A percentile compares a stretch with the other conserved stretches of the same genome.
Evolutionary conservation across 768 basidiomycete genomes (phyloP).

Genomic region (Tulasnella sp.): DNA sequence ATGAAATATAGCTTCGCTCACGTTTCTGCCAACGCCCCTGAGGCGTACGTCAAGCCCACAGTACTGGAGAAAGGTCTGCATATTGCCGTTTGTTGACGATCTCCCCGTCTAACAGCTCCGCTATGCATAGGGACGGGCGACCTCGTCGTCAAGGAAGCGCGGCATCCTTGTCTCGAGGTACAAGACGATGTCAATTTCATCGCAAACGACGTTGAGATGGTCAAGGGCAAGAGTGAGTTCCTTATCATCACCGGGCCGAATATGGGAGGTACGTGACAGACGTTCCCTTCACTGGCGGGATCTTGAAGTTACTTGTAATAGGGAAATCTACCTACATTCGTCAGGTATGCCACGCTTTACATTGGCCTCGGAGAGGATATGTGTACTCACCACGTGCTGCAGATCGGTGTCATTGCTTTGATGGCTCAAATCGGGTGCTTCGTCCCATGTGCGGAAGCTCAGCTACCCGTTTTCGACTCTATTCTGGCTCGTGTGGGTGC

Average conservation of each 20-base stretch:
- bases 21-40: constrained; percentile 75
- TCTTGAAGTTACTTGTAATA: neutral
- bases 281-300: neutral
- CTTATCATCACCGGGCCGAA: constrained; percentile 97
- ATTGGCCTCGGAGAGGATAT: neutral
- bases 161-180: constrained; percentile 93
- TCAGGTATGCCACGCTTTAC: constrained; percentile 37
- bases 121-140: constrained; percentile 53
- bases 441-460: constrained; percentile 81
- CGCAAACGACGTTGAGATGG: constrained; percentile 90
- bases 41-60: constrained; percentile 77
- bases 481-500: constrained; percentile 93
- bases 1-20: constrained; percentile 64
- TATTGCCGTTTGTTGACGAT: neutral
- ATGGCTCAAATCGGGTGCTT: constrained; percentile 96
- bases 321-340: constrained; percentile 94
- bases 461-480: constrained; percentile 87
- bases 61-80: constrained; percentile 57
- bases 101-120: neutral
- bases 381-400: neutral
- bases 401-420: constrained; percentile 89
- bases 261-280: constrained; percentile 52
- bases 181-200: constrained; percentile 95
- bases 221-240: constrained; percentile 87
- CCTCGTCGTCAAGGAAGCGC: constrained; percentile 67